Evolutionary conservation across 768 basidiomycete genomes (phyloP).

Genomic region (Tubosaeta brunneosetosa): DNA sequence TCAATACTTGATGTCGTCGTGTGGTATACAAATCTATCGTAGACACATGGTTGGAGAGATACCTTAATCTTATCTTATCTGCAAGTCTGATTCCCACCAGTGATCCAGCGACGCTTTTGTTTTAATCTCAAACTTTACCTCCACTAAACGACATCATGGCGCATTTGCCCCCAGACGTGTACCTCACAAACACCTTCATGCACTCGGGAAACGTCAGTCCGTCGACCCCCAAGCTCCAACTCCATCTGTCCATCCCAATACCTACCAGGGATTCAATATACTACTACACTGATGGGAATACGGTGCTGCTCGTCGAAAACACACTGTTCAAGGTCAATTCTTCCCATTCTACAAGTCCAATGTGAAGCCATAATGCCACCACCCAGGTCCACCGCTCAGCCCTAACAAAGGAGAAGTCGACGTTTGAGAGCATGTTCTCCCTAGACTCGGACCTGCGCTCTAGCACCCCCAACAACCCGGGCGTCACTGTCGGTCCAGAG

Average conservation of each 20-base stretch:
- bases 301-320: constrained; percentile 40
- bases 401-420: constrained; percentile 42
- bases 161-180: constrained; percentile 29
- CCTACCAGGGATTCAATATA: constrained; percentile 37
- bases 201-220: constrained; percentile 30
- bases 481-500: constrained; percentile 35
- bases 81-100: constrained; percentile 17
- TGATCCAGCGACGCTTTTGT: neutral
- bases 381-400: constrained; percentile 38
- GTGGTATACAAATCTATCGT: constrained; percentile 12
- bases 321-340: constrained; percentile 46
- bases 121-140: constrained; percentile 9
- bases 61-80: constrained; percentile 21
- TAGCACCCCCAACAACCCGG: constrained; percentile 15
- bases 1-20: neutral
- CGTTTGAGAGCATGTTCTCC: constrained; percentile 46
- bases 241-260: constrained; percentile 31
- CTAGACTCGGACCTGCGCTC: constrained; percentile 34
- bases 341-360: constrained; percentile 5
- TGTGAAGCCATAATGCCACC: constrained; percentile 16
- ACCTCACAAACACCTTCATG: constrained; percentile 31
- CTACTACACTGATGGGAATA: constrained; percentile 38
- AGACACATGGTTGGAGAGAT: constrained; percentile 1
- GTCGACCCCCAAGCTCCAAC: constrained; percentile 31
- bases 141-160: constrained; percentile 20